Conservation (phyloP, 176 grass and related monocot species). For the Paspalum notatum region DNA sequence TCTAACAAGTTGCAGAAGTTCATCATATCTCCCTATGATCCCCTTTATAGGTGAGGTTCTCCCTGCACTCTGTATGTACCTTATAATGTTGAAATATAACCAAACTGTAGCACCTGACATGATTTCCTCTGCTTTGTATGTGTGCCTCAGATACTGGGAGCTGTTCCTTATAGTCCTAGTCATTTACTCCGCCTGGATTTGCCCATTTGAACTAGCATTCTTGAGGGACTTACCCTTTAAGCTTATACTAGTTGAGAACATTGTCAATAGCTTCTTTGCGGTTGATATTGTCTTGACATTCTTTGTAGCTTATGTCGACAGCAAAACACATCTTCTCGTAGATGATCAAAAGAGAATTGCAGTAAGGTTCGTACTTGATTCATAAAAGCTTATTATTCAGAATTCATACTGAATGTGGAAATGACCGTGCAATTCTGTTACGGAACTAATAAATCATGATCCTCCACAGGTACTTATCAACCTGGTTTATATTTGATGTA, state of each 20-base stretch:
- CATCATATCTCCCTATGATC: constrained; percentile 77
- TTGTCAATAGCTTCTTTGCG: constrained; percentile 80
- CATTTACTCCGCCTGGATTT: constrained; percentile 90
- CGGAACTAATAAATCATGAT: constrained; percentile 27
- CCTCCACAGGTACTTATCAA: constrained; percentile 78
- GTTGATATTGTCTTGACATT: constrained; percentile 94
- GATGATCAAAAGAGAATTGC: constrained; percentile 81
- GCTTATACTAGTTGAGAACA: constrained; percentile 74
- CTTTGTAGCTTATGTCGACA: constrained; percentile 86
- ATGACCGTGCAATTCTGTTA: not conserved
- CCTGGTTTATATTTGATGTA: constrained; percentile 92
- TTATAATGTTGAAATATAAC: constrained; percentile 8
- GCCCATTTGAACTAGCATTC: constrained; percentile 95
- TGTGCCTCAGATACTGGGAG: constrained; percentile 80
- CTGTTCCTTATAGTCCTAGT: constrained; percentile 81
- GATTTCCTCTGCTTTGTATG: constrained; percentile 46
- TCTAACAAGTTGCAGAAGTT: constrained; percentile 76
- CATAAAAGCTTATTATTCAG: constrained; percentile 27
- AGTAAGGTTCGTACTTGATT: constrained; percentile 56
- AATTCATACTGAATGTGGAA: not conserved
- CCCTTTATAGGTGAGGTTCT: constrained; percentile 69
- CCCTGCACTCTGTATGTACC: constrained; percentile 15
- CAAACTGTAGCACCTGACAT: constrained; percentile 42
- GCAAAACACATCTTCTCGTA: constrained; percentile 77
- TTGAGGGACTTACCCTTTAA: constrained; percentile 63